Conservation (phyloP, 805 yeast species). For the Schwanniomyces occidentalis region DNA sequence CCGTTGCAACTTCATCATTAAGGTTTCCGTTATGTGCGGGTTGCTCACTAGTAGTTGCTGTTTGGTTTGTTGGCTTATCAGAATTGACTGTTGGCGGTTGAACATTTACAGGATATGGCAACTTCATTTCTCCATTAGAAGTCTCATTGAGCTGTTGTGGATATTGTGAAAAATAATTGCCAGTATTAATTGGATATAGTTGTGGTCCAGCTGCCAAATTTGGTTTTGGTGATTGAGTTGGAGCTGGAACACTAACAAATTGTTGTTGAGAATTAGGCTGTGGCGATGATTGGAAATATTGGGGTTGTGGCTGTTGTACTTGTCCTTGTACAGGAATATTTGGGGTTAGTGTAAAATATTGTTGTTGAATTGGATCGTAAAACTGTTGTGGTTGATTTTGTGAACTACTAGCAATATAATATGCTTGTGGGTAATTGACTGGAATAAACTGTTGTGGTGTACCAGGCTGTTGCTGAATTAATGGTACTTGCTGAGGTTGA, state of each 20-base stretch:
- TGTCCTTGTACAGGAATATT: slow-evolving; percentile 26
- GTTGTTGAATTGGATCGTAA: slow-evolving; percentile 47
- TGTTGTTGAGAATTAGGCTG: slow-evolving; percentile 20
- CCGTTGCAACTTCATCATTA: slow-evolving; percentile 10
- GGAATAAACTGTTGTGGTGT: slow-evolving; percentile 13
- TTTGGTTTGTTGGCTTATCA: not conserved
- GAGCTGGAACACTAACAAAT: slow-evolving; percentile 11
- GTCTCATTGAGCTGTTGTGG: slow-evolving; percentile 1
- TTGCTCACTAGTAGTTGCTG: not conserved
- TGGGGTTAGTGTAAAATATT: slow-evolving; percentile 41
- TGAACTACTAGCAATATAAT: slow-evolving; percentile 20
- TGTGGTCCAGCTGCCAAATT: too few species aligned
- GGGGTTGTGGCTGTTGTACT: slow-evolving; percentile 33
- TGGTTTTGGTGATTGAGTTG: slow-evolving; percentile 18
- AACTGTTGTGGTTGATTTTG: slow-evolving; percentile 37
- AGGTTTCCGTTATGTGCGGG: too few species aligned
- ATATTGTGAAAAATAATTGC: slow-evolving; percentile 16
- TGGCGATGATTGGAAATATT: slow-evolving; percentile 40
- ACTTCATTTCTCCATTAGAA: slow-evolving; percentile 13
- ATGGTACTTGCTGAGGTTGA: too few species aligned
- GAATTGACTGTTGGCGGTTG: slow-evolving; percentile 1
- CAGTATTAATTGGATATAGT: slow-evolving; percentile 14
- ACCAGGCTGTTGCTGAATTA: too few species aligned
- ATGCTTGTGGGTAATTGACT: slow-evolving; percentile 14
- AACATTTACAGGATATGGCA: slow-evolving; percentile 17